A percentile compares a stretch with the other conserved stretches of the same genome.
These are phyloP conservation scores for Friedmanniomyces endolithicus DNA, from an alignment of 495 filamentous ascomycete genomes.

Conservation along the genomic window DNA sequence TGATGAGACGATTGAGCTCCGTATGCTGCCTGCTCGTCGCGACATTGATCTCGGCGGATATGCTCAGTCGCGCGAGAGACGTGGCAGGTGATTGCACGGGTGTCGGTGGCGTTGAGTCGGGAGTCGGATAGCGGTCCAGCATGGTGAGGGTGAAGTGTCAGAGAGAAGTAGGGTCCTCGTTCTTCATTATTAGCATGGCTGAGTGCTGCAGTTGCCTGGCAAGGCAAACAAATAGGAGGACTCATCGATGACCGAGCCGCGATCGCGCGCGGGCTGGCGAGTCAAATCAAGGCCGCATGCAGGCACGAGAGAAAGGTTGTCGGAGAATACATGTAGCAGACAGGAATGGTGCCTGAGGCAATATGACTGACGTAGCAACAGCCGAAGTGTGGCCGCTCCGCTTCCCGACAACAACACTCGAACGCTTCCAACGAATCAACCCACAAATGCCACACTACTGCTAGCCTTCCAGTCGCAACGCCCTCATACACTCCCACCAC, in stretches of 20 bases:
- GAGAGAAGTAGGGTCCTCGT: not conserved
- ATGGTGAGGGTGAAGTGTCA: not conserved
- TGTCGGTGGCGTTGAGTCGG: constrained; percentile 1
- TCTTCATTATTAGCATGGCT: not conserved
- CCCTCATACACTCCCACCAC: not conserved
- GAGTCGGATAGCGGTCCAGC: constrained; percentile 2
- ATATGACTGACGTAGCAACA: too few species aligned
- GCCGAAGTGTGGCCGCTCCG: too few species aligned
- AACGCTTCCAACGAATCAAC: too few species aligned
- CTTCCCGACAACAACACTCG: too few species aligned
- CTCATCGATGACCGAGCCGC: not conserved
- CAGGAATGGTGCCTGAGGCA: too few species aligned
- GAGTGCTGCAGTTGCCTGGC: not conserved
- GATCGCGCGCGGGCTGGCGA: not conserved
- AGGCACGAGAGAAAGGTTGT: not conserved
- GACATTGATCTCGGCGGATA: constrained; percentile 17
- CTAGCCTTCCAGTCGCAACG: too few species aligned
- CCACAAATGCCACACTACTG: too few species aligned
- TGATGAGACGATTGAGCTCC: constrained; percentile 38
- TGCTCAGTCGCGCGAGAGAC: not conserved
- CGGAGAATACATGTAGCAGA: too few species aligned
- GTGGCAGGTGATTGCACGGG: not conserved
- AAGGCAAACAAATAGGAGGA: not conserved
- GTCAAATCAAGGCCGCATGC: not conserved
- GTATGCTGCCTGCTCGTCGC: constrained; percentile 32